Evolutionary conservation across 768 basidiomycete genomes (phyloP).

Genomic region (Galerina sulciceps): DNA sequence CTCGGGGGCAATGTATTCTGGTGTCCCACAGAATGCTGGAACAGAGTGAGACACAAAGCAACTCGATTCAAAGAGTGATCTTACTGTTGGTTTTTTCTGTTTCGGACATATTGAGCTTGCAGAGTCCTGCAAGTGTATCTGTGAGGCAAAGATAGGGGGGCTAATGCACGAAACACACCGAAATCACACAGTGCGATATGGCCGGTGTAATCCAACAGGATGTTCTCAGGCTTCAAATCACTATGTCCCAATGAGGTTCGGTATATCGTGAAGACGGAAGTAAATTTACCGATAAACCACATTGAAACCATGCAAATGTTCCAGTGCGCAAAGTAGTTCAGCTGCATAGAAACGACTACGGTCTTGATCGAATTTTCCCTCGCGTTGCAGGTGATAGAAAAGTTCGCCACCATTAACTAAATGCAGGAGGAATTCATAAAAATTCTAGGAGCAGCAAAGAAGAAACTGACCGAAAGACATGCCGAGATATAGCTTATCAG

Average conservation of each 20-base stretch:
- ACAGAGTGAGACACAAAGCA: conserved; percentile 2
- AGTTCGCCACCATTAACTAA: conserved; percentile 96
- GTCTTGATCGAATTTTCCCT: conserved; percentile 94
- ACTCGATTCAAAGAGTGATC: conserved; percentile 22
- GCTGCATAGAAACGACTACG: conserved; percentile 97
- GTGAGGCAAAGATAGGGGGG: conserved; percentile 6
- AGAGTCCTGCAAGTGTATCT: conserved; percentile 56
- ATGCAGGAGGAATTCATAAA: not conserved
- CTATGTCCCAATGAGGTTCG: conserved; percentile 37
- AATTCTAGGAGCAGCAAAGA: not conserved
- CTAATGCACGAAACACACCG: conserved; percentile 44
- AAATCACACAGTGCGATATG: conserved; percentile 99
- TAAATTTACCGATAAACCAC: conserved; percentile 88
- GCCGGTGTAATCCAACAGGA: conserved; percentile 94
- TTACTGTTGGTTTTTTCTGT: conserved; percentile 96
- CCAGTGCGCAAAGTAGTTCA: conserved; percentile 93
- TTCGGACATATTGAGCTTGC: conserved; percentile 97
- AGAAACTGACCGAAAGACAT: conserved; percentile 86
- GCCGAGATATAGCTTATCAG: conserved; percentile 95
- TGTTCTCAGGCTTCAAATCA: conserved; percentile 98
- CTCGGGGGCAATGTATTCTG: conserved; percentile 98
- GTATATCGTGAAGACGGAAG: not conserved
- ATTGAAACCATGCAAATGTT: conserved; percentile 96
- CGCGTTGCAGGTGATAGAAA: conserved; percentile 96
- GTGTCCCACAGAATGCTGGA: conserved; percentile 95